phyloP scores from a whole-genome alignment of 2,329 filamentous ascomycete genomes.

The Graphiopsis chlorocephala region DNA sequence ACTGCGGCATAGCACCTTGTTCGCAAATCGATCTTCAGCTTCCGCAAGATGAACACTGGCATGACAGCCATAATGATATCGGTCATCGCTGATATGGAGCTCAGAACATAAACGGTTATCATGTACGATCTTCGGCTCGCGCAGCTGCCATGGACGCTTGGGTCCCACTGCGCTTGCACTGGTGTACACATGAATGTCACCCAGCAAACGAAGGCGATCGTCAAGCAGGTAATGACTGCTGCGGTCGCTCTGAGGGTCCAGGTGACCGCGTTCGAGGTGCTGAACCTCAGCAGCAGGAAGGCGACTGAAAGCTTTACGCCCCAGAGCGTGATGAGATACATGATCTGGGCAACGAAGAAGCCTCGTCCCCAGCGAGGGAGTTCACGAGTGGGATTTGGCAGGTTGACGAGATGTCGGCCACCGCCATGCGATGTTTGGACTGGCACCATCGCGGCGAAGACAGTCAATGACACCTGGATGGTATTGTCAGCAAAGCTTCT shows the following conservation, averaged over 20 bases:
- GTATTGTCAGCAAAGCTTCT: not conserved
- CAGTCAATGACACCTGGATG: not conserved
- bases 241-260: not conserved
- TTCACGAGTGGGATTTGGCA: not conserved
- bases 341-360: conserved; percentile 2
- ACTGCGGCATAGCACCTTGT: not conserved
- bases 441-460: not conserved
- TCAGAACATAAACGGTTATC: not conserved
- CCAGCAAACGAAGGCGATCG: not conserved
- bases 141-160: not conserved
- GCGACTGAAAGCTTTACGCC: not conserved
- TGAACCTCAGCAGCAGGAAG: not conserved
- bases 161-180: not conserved
- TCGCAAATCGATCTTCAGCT: not conserved
- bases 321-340: not conserved
- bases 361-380: not conserved
- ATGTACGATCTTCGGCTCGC: not conserved
- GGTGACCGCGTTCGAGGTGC: not conserved
- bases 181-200: not conserved
- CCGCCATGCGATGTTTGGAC: conserved; percentile 1
- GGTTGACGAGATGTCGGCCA: not conserved
- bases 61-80: not conserved
- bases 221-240: not conserved
- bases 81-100: not conserved
- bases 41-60: not conserved